phyloP scores from a whole-genome alignment of 257 asterid species.

The Craterostigma plantagineum region DNA sequence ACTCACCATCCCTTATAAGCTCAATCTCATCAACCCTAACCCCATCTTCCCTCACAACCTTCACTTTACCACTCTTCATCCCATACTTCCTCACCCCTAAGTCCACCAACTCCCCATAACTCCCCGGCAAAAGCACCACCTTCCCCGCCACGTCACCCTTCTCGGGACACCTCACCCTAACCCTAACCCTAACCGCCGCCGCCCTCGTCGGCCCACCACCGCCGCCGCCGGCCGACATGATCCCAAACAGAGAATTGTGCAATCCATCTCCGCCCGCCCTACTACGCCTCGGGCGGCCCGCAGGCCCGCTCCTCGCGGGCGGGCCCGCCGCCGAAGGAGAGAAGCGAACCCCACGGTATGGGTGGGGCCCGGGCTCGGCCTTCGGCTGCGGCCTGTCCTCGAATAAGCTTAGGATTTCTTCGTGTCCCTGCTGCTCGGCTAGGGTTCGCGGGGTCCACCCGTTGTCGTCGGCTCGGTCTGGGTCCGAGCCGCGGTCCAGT shows the following conservation, averaged over 20 bases:
- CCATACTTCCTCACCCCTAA: constrained; percentile 32
- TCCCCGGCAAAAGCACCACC: constrained; percentile 34
- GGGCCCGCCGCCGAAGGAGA: constrained; percentile 4
- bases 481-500: constrained; percentile 23
- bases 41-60: constrained; percentile 25
- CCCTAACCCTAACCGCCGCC: constrained; percentile 26
- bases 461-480: constrained; percentile 14
- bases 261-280: constrained; percentile 18
- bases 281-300: constrained; percentile 24
- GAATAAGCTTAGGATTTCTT: constrained; percentile 24
- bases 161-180: constrained; percentile 43
- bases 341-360: too few species aligned
- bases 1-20: constrained; percentile 60
- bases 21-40: constrained; percentile 29
- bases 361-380: constrained; percentile 9
- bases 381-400: constrained; percentile 10
- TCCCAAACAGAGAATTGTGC: constrained; percentile 54
- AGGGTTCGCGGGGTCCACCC: constrained; percentile 36
- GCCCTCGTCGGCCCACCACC: background rate
- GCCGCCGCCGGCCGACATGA: constrained; percentile 26
- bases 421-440: constrained; percentile 47
- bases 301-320: constrained; percentile 5
- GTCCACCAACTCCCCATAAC: constrained; percentile 32
- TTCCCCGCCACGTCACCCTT: constrained; percentile 28
- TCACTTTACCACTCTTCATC: constrained; percentile 11